A percentile compares a stretch with the other conserved stretches of the same genome.
phyloP scores from a whole-genome alignment of 1,284 basidiomycete genomes.

The Lentinula novae-zelandiae region DNA sequence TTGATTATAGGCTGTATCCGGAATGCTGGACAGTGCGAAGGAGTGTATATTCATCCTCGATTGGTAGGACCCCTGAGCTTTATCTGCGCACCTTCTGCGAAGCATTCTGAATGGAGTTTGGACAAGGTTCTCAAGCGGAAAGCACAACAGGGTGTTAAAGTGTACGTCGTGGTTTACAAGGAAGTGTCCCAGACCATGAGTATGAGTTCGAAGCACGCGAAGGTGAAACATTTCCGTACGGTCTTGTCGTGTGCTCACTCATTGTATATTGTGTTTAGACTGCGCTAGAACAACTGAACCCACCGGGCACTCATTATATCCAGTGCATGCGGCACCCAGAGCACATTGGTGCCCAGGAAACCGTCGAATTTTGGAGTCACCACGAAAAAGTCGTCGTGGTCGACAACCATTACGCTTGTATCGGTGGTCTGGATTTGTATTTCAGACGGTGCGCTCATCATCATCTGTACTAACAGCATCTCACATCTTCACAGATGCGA shows the following conservation, averaged over 20 bases:
- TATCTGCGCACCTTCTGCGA: conserved; percentile 84
- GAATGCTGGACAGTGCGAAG: conserved; percentile 75
- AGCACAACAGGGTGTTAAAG: conserved; percentile 85
- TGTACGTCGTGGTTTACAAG: conserved; percentile 89
- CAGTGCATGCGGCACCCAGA: conserved; percentile 85
- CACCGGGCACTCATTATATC: conserved; percentile 53
- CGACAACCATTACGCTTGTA: conserved; percentile 79
- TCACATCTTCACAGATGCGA: conserved; percentile 59
- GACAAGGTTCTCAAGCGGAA: conserved; percentile 83
- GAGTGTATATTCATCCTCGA: conserved; percentile 82
- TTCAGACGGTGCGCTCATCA: conserved; percentile 61
- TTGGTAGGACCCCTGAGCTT: conserved; percentile 90
- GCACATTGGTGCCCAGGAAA: conserved; percentile 80
- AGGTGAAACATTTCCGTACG: conserved; percentile 36
- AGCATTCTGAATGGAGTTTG: conserved; percentile 81
- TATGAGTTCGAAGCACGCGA: conserved; percentile 83
- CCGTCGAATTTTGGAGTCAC: conserved; percentile 80
- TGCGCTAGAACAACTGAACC: conserved; percentile 77
- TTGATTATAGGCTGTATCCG: conserved; percentile 90
- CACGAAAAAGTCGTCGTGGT: conserved; percentile 85
- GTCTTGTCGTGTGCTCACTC: conserved; percentile 1
- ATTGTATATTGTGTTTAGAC: conserved; percentile 38
- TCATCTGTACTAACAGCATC: not conserved
- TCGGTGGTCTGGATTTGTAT: conserved; percentile 89
- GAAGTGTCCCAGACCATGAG: conserved; percentile 90